These are phyloP conservation scores for Cyberlindnera euphorbiae DNA, from an alignment of 805 yeast species.

Conservation along the genomic window DNA sequence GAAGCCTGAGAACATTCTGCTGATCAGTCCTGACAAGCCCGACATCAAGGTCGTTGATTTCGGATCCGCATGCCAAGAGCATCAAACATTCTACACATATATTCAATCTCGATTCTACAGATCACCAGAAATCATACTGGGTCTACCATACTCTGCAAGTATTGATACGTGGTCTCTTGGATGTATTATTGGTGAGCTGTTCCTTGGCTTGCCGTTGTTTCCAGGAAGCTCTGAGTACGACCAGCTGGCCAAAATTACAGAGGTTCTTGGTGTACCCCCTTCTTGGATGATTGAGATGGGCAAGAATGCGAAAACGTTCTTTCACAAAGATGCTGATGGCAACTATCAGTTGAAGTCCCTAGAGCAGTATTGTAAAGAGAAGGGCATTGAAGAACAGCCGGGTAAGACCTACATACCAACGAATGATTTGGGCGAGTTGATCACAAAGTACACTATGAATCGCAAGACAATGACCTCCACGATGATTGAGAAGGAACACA, in stretches of 20 bases:
- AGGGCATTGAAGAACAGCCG: slow-evolving; percentile 61
- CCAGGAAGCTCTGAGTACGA: slow-evolving; percentile 95
- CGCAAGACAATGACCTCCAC: slow-evolving; percentile 45
- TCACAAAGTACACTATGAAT: slow-evolving; percentile 69
- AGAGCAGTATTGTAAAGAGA: slow-evolving; percentile 49
- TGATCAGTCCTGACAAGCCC: slow-evolving; percentile 61
- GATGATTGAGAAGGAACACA: slow-evolving; percentile 62
- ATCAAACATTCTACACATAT: slow-evolving; percentile 84
- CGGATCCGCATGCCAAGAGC: slow-evolving; percentile 91
- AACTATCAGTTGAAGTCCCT: slow-evolving; percentile 28
- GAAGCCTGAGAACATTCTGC: slow-evolving; percentile 90
- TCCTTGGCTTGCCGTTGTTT: slow-evolving; percentile 85
- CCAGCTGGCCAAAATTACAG: slow-evolving; percentile 76
- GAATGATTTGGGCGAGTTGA: slow-evolving; percentile 61
- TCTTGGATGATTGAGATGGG: slow-evolving; percentile 98
- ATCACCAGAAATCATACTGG: slow-evolving; percentile 90
- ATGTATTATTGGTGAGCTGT: slow-evolving; percentile 85
- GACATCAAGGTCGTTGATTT: slow-evolving; percentile 91
- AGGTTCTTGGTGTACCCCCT: slow-evolving; percentile 84
- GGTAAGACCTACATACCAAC: slow-evolving; percentile 78
- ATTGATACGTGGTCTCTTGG: slow-evolving; percentile 98
- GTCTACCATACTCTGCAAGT: slow-evolving; percentile 86
- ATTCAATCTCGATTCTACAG: slow-evolving; percentile 91
- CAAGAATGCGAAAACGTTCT: slow-evolving; percentile 66
- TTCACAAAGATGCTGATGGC: slow-evolving; percentile 26